Evolutionary conservation across 345 rosid genomes (phyloP), one percentile per base, ranked within the genome.

Genomic region (Theobroma cacao): DNA sequence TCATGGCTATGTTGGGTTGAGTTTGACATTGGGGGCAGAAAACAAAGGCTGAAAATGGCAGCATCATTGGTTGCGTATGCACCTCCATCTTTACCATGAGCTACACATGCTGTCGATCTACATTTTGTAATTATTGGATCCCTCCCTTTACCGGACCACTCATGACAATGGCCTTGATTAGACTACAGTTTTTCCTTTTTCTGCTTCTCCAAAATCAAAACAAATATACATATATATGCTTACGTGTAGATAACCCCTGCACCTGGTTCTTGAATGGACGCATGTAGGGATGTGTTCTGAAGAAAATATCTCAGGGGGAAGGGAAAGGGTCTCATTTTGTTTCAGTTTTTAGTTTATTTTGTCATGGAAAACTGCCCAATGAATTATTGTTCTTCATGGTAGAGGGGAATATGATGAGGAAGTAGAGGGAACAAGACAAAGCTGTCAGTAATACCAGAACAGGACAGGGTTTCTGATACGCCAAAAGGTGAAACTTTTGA

Each of bases 351-450:
- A 45, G 50, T 72, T 77, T 75, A 47, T 72, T 64, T 66, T 74
- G 75, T 56, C 81, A 31, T 1, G 7, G 7, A 43, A 18, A 14
- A 52, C 40, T 5, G 38, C 7, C 65, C 64, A 26, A 24, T 74
- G 58, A 33, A 62, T 34, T 33, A 38, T 48, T 50, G 28, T 74
- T 45, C 33, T 33, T 10, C 17, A 1, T 15, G 18, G 45, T 1
- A n/a, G 43, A 43, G 63, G 50, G 76, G 67, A 63, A 26, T 53
- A 36, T 64, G 78, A 76, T 69, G 53, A 69, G 13, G 75, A 55
- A 50, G 9, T 17, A 31, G 48, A 34, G 69, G 13, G 33, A 67
- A 83, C 72, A 63, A 55, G 78, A 83, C 86, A 83, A 85, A 81
- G 28, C 61, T 80, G 79, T 80, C 83, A 79, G 67, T 24, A 67